These are phyloP conservation scores for Boletus insuetus DNA, from an alignment of 768 basidiomycete genomes.

Conservation along the genomic window DNA sequence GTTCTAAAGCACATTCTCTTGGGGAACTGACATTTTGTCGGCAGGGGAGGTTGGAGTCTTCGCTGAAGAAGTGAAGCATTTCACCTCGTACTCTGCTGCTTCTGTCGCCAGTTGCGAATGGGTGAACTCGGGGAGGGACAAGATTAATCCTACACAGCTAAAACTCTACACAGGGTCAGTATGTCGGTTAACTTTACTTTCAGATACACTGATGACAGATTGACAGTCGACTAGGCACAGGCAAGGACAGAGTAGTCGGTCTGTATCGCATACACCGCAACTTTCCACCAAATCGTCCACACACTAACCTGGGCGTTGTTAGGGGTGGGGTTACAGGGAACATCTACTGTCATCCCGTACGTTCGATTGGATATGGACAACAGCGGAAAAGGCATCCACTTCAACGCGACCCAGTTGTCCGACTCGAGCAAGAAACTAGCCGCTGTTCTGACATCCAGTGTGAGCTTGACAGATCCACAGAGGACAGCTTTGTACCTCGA, in stretches of 20 bases:
- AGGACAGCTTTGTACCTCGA: neutral
- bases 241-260: neutral
- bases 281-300: neutral
- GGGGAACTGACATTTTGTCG: neutral
- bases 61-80: neutral
- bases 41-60: neutral
- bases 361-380: neutral
- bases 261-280: neutral
- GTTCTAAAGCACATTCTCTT: neutral
- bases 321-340: neutral
- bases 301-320: neutral
- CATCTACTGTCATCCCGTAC: neutral
- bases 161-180: neutral
- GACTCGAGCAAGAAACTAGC: neutral
- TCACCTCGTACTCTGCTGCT: neutral
- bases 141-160: neutral
- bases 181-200: neutral
- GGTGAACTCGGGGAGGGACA: neutral
- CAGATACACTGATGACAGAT: neutral
- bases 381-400: neutral
- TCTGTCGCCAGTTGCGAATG: neutral
- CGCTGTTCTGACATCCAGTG: neutral
- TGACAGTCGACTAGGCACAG: neutral
- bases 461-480: neutral
- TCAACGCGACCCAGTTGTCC: neutral